Base-by-base conservation (phyloP, 1,284 basidiomycete genomes). In the Cryptococcus sp. region DNA sequence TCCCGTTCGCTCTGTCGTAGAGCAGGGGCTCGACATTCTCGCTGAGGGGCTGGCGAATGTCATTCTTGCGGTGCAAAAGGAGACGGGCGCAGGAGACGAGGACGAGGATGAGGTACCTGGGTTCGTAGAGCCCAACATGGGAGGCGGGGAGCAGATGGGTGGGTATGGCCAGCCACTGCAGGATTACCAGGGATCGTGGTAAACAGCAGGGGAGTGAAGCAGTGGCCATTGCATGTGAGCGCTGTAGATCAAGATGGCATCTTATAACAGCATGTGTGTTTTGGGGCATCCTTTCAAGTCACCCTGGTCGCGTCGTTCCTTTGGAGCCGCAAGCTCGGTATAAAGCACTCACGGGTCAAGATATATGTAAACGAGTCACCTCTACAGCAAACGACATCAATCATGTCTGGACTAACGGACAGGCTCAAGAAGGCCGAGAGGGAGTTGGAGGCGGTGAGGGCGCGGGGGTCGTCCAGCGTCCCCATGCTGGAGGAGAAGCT, bases 1-100 rank as follows among this genome's bases (percentile, higher is more conserved):
- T 24, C 84, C 85, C 7, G 91, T 93, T 1, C 86, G 91, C 67
- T 90, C 92, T 68, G 90, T 94, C 4, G 85, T 96, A 4, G 85
- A 89, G 50, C 73, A 92, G 85, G 90, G 89, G 36, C 81, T 93
- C 23, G 82, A 85, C 48, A 87, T 91, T 71, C 81, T 94, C 13
- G 86, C 89, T 69, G 85, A 84, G 49, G 91, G 91, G 71, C 80
- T 94, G 38, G 90, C 87, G 4, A 87, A 86, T 61, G 80, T 93
- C 56, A 86, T 91, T 52, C 79, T 88, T 46, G 70, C 66, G 8
- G 71, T 75, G 4, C 65, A 71, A 52, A 62, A 62, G 40, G 77
- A 75, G 63, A 76, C 73, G 20, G 74, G 72, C 16, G 67, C 53
- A 16, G 69, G 66, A 13, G 72, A 69, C 36, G 74, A 73, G n/a